These are phyloP conservation scores for Pseudocercospora ulei DNA, from an alignment of 2,329 filamentous ascomycete species.

Conservation along the genomic window DNA sequence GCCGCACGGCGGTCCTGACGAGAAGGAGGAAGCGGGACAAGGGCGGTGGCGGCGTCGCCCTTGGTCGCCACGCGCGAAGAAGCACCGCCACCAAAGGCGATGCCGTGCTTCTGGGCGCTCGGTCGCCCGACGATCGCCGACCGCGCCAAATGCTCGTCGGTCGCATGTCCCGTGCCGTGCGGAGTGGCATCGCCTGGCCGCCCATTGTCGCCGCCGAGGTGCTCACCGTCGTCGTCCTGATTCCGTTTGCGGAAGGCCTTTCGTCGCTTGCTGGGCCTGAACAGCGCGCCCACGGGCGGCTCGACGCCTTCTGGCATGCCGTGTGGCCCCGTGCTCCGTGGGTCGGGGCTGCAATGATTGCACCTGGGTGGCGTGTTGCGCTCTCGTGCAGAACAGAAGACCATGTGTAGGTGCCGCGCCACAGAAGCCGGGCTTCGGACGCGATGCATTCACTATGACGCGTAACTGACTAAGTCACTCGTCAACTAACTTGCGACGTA, in stretches of 20 bases:
- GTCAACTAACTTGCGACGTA: too few relatives aligned
- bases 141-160: not conserved
- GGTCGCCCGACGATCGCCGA: conserved; percentile 16
- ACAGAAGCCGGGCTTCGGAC: too few relatives aligned
- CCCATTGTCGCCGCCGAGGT: conserved; percentile 5
- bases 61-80: not conserved
- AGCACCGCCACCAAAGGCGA: conserved; percentile 24
- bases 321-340: not conserved
- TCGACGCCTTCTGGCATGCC: conserved; percentile 9
- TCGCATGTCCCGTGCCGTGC: not conserved
- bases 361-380: not conserved
- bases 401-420: conserved; percentile 3
- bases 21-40: conserved; percentile 14
- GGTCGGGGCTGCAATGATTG: not conserved
- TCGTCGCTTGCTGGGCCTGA: conserved; percentile 44
- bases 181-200: not conserved
- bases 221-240: conserved; percentile 25
- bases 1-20: conserved; percentile 22
- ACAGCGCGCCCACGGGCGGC: conserved; percentile 31
- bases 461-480: too few relatives aligned
- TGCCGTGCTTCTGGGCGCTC: conserved; percentile 26
- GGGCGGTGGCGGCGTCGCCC: conserved; percentile 4
- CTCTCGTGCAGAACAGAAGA: not conserved
- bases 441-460: too few relatives aligned
- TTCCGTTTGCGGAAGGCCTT: conserved; percentile 44